A percentile compares a stretch with the other conserved stretches of the same genome.
These are phyloP conservation scores for Trypanosomatidae sp. DNA, from an alignment of 208 protist species.

Conservation along the genomic window DNA sequence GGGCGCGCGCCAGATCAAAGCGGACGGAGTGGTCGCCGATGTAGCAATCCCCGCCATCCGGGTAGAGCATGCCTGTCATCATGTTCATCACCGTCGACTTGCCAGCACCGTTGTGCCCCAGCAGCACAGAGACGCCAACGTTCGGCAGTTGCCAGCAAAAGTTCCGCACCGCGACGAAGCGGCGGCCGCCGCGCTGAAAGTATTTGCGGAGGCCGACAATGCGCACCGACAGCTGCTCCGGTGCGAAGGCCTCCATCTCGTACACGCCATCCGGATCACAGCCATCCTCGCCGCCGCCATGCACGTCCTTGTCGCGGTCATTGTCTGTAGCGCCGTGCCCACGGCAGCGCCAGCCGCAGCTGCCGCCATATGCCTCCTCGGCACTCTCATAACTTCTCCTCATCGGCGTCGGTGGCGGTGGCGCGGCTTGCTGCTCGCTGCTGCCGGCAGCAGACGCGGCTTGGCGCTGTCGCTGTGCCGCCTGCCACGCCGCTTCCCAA, in stretches of 20 bases:
- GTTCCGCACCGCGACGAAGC: conserved; percentile 54
- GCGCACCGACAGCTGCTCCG: conserved; percentile 11
- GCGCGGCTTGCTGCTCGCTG: neutral
- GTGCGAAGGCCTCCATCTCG: conserved; percentile 6
- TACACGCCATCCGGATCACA: conserved; percentile 19
- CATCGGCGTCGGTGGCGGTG: neutral
- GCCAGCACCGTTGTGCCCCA: conserved; percentile 88
- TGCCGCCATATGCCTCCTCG: neutral
- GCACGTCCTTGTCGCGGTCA: neutral
- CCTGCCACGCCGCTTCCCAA: neutral
- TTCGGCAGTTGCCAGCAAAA: conserved; percentile 58
- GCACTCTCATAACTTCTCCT: neutral
- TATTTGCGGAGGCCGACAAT: conserved; percentile 29
- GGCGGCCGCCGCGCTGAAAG: conserved; percentile 35
- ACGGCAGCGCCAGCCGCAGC: neutral
- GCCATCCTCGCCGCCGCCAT: conserved; percentile 25
- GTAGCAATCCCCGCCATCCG: conserved; percentile 73
- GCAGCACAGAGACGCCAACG: conserved; percentile 71
- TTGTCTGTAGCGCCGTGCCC: neutral
- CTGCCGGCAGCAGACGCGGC: neutral
- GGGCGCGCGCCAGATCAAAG: conserved; percentile 39
- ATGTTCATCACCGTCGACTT: conserved; percentile 86
- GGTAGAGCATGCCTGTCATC: conserved; percentile 80
- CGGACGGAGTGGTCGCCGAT: conserved; percentile 63
- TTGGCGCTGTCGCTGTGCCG: neutral